phyloP scores from a whole-genome alignment of 2,329 filamentous ascomycete species.

The Fusarium sterilihyphosum region DNA sequence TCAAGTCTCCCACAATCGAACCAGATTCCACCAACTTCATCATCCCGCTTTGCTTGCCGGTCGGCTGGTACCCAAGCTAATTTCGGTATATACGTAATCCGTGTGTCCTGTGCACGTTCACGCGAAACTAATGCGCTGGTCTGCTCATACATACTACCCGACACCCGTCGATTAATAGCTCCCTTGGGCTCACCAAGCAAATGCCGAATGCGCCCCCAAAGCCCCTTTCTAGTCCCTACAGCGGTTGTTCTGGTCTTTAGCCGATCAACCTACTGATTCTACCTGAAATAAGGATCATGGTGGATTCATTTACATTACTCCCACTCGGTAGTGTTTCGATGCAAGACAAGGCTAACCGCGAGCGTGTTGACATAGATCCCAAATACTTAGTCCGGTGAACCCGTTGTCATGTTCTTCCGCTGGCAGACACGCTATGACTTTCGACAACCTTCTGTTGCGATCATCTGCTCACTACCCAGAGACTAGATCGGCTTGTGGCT shows the following conservation, averaged over 20 bases:
- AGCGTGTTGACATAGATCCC: not conserved
- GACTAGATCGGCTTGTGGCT: not conserved
- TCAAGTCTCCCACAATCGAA: not conserved
- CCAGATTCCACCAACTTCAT: conserved; percentile 26
- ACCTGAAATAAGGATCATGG: not conserved
- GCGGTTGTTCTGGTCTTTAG: not conserved
- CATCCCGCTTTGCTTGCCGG: conserved; percentile 35
- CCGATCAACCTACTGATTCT: not conserved
- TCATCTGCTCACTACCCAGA: not conserved
- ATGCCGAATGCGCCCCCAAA: conserved; percentile 8
- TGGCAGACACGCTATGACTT: conserved; percentile 4
- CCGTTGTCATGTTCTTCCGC: not conserved
- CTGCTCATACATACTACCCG: not conserved
- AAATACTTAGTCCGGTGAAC: not conserved
- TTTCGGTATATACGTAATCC: conserved; percentile 33
- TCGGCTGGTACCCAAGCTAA: conserved; percentile 32
- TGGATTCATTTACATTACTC: not conserved
- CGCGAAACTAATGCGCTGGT: conserved; percentile 24
- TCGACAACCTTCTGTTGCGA: not conserved
- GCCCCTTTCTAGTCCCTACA: not conserved
- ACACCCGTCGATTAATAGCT: conserved; percentile 1
- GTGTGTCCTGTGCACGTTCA: conserved; percentile 10
- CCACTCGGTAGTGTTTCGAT: conserved; percentile 20
- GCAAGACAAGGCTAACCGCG: conserved; percentile 31
- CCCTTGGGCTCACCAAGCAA: conserved; percentile 11